Evolutionary conservation across 768 basidiomycete genomes (phyloP).

Genomic region (Phylloporus sp.): DNA sequence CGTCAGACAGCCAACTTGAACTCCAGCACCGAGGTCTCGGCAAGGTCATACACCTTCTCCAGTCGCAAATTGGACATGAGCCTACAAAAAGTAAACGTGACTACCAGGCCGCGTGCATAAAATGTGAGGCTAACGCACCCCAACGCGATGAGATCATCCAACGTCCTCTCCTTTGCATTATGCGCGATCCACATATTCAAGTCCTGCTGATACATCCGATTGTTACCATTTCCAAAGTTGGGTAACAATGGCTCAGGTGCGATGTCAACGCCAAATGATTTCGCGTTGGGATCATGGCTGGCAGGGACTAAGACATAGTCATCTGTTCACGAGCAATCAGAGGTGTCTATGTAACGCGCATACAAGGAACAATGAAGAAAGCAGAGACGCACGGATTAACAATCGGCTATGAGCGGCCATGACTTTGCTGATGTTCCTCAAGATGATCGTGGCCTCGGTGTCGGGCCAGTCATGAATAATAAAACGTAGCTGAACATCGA

Average conservation of each 20-base stretch:
- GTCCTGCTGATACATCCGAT: conserved; percentile 42
- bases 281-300: conserved; percentile 2
- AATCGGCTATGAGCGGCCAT: conserved; percentile 24
- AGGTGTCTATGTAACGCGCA: background rate
- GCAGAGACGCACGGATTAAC: conserved; percentile 30
- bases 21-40: conserved; percentile 23
- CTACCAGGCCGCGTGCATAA: background rate
- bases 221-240: conserved; percentile 43
- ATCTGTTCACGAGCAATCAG: conserved; percentile 7
- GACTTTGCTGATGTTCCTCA: background rate
- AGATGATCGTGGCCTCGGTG: background rate
- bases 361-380: background rate
- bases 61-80: conserved; percentile 17
- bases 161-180: conserved; percentile 42
- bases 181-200: conserved; percentile 42
- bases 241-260: conserved; percentile 37
- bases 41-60: conserved; percentile 28
- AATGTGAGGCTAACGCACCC: too few species aligned
- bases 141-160: conserved; percentile 38
- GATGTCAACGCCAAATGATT: conserved; percentile 16
- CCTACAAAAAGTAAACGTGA: too few species aligned
- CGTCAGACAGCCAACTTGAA: conserved; percentile 18
- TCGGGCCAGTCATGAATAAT: conserved; percentile 11
- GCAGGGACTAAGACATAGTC: conserved; percentile 20
- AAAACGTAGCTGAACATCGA: conserved; percentile 27